Conservation (phyloP, 2,329 filamentous ascomycete species). For the Neurospora sp. region DNA sequence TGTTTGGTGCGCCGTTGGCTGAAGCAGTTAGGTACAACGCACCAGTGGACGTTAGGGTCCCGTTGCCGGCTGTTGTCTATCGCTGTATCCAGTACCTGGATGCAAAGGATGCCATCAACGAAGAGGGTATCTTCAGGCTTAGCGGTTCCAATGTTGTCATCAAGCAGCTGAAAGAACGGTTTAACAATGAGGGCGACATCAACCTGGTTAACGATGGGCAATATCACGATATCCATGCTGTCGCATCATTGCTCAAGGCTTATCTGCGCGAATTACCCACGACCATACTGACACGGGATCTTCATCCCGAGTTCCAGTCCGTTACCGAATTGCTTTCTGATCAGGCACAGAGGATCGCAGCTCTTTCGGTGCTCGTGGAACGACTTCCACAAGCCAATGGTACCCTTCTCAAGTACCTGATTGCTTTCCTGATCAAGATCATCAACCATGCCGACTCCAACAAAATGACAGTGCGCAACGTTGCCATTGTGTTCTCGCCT, state of each 20-base stretch:
- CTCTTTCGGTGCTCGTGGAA: slow-evolving; percentile 69
- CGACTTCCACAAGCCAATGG: slow-evolving; percentile 71
- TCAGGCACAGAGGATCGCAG: slow-evolving; percentile 63
- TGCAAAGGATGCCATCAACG: slow-evolving; percentile 65
- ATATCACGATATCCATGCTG: slow-evolving; percentile 91
- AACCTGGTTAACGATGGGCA: slow-evolving; percentile 73
- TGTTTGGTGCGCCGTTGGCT: slow-evolving; percentile 75
- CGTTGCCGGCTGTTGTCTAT: slow-evolving; percentile 86
- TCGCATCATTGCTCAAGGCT: slow-evolving; percentile 86
- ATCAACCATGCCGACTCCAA: slow-evolving; percentile 84
- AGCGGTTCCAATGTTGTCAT: slow-evolving; percentile 96
- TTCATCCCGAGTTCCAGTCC: slow-evolving; percentile 79
- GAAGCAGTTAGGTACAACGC: slow-evolving; percentile 79
- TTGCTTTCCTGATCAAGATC: slow-evolving; percentile 82
- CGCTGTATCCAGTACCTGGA: slow-evolving; percentile 90
- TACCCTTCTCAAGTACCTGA: slow-evolving; percentile 72
- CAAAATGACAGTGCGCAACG: slow-evolving; percentile 97
- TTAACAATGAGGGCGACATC: slow-evolving; percentile 87
- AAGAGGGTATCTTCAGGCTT: slow-evolving; percentile 93
- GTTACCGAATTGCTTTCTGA: slow-evolving; percentile 68
- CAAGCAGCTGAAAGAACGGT: slow-evolving; percentile 80
- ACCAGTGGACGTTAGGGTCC: slow-evolving; percentile 61
- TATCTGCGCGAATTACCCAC: slow-evolving; percentile 88
- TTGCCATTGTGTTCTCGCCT: slow-evolving; percentile 95
- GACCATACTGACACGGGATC: slow-evolving; percentile 81